These are phyloP conservation scores for Parascedosporium putredinis DNA, from an alignment of 2,329 filamentous ascomycete genomes.

Conservation along the genomic window DNA sequence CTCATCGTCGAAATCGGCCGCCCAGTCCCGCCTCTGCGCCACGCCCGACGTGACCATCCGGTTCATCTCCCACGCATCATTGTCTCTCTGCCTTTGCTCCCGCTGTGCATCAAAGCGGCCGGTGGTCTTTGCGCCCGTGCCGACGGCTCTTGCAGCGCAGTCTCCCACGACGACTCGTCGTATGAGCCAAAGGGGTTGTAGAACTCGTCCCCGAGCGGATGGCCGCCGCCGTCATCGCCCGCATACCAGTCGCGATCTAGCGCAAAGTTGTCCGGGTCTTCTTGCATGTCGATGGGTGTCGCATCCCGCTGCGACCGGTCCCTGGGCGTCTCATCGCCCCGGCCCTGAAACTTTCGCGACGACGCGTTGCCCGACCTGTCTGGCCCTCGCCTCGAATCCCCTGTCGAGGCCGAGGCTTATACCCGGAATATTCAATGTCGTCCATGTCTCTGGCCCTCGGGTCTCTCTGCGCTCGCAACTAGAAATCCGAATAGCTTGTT, in stretches of 20 bases:
- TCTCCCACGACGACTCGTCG: conserved; percentile 62
- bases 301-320: conserved; percentile 36
- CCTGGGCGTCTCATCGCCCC: conserved; percentile 6
- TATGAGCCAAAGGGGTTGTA: conserved; percentile 83
- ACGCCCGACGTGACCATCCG: conserved; percentile 96
- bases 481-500: too few species aligned
- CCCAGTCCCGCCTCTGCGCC: conserved; percentile 75
- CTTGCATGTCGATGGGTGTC: conserved; percentile 13
- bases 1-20: conserved; percentile 80
- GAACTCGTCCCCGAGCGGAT: conserved; percentile 81
- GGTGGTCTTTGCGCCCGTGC: conserved; percentile 67
- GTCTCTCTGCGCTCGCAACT: too few species aligned
- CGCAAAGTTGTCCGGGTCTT: conserved; percentile 60
- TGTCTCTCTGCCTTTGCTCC: conserved; percentile 82
- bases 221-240: conserved; percentile 69
- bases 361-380: conserved; percentile 19
- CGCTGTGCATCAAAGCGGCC: conserved; percentile 58
- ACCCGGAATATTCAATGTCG: conserved; percentile 26
- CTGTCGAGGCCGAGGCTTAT: conserved; percentile 28
- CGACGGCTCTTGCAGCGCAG: conserved; percentile 63
- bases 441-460: too few species aligned
- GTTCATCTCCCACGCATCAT: conserved; percentile 97
- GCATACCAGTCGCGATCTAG: conserved; percentile 91
- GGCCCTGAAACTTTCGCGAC: background rate
- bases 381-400: conserved; percentile 22